Conservation (phyloP, 1,284 basidiomycete genomes). For the Porphyrellus sp. region DNA sequence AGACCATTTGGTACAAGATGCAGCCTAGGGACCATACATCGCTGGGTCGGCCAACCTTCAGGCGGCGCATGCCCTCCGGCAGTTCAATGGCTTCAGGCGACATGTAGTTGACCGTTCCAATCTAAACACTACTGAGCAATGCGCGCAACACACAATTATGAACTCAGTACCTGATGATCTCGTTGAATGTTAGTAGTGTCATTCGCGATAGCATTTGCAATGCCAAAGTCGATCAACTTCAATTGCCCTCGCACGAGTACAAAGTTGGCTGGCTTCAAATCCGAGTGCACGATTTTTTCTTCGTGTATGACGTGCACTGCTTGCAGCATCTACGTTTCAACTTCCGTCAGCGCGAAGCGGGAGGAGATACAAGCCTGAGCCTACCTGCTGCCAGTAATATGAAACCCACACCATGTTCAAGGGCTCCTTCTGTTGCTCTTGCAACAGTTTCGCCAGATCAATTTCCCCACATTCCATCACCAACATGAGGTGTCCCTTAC, state of each 20-base stretch:
- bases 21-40: constrained; percentile 98
- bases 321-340: constrained; percentile 76
- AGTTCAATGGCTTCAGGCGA: constrained; percentile 89
- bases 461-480: constrained; percentile 96
- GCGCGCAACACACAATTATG: not conserved
- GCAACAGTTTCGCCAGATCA: constrained; percentile 78
- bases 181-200: constrained; percentile 96
- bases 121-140: constrained; percentile 41
- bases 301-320: constrained; percentile 94
- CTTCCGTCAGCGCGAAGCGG: constrained; percentile 1
- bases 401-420: constrained; percentile 90
- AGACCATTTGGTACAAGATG: constrained; percentile 98
- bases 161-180: constrained; percentile 73
- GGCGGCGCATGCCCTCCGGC: constrained; percentile 70
- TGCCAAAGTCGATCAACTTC: constrained; percentile 96
- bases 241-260: constrained; percentile 90
- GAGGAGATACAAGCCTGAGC: constrained; percentile 12
- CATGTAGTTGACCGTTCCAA: constrained; percentile 96
- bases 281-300: constrained; percentile 95
- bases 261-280: constrained; percentile 95
- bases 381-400: constrained; percentile 92
- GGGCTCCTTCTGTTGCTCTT: constrained; percentile 77
- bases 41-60: constrained; percentile 82
- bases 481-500: constrained; percentile 69
- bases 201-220: constrained; percentile 94